Evolutionary conservation across 805 yeast species (phyloP).

Genomic region (Maudiozyma saulgeensis): DNA sequence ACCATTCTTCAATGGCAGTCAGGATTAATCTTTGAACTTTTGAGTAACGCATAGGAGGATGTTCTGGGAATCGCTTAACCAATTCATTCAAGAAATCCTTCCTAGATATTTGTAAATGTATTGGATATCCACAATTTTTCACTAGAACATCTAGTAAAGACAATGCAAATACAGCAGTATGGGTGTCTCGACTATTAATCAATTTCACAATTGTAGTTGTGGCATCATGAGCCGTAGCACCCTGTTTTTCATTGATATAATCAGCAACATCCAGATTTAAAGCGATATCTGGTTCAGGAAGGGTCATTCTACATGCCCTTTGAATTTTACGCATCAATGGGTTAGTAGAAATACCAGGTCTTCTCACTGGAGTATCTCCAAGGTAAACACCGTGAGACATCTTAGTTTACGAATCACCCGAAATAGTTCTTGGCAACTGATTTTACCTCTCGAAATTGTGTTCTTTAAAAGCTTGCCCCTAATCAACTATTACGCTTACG

Average conservation of each 20-base stretch:
- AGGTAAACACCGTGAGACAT: slow-evolving; percentile 27
- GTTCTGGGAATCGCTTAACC: slow-evolving; percentile 87
- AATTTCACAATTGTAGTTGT: slow-evolving; percentile 76
- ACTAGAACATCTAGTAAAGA: slow-evolving; percentile 80
- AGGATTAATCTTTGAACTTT: slow-evolving; percentile 76
- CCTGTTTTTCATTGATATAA: slow-evolving; percentile 85
- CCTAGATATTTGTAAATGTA: slow-evolving; percentile 88
- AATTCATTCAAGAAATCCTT: slow-evolving; percentile 90
- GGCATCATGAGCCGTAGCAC: slow-evolving; percentile 84
- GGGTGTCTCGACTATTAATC: slow-evolving; percentile 74
- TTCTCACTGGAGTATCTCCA: slow-evolving; percentile 27
- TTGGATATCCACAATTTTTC: slow-evolving; percentile 95
- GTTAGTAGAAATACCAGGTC: slow-evolving; percentile 21
- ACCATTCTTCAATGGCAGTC: slow-evolving; percentile 95
- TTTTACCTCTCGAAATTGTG: no score
- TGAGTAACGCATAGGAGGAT: slow-evolving; percentile 80
- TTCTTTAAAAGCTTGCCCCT: no score
- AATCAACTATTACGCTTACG: no score
- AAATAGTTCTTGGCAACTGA: no score
- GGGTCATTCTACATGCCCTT: slow-evolving; percentile 79
- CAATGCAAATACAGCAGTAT: slow-evolving; percentile 75
- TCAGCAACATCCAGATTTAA: slow-evolving; percentile 90
- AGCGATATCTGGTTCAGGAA: slow-evolving; percentile 79
- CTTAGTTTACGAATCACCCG: background rate
- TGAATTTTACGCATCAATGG: slow-evolving; percentile 38